Base-by-base conservation (phyloP, 176 grass and related monocot species). In the Thalia dealbata region DNA sequence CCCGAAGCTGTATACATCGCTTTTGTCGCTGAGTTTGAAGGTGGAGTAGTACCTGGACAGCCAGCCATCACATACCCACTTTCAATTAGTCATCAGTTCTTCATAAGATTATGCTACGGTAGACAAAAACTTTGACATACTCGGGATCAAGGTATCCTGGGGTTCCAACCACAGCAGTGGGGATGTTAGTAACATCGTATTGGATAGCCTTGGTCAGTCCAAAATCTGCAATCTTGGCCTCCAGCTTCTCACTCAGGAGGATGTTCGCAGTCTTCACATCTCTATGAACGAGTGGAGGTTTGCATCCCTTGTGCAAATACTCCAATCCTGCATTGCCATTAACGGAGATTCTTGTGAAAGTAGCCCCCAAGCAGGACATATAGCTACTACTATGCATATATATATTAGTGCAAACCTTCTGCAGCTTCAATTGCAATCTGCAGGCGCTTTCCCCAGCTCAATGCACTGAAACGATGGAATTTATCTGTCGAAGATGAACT, bases 381-480 rank as follows among this genome's bases (percentile, higher is more conserved):
- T 64, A 64, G 28, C 3, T 64, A 14, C 61, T 29, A 30, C n/a
- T n/a, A n/a, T n/a, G n/a, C n/a, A n/a, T n/a, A n/a, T n/a, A n/a
- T 29, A 18, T 60, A 18, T 60, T 21, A 22, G 19, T 60, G 22
- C 61, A 64, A 64, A 63, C 61, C 61, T 64, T 64, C 25, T 26
- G 61, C 61, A 64, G 61, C 61, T 64, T 64, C 25, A 32, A 29
- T 29, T 64, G 61, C 61, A 29, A 64, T 64, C 27, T 29, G 61
- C 13, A 64, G 61, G 5, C 10, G 22, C 12, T 64, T 29, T 64
- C 61, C 61, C 61, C 61, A 93, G n/a, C 45, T 48, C 1, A 93
- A 51, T n/a, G 0, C 23, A 50, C 48, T 46, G 16, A 3, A 12
- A 0, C 44, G 62, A 16, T 29, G n/a, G 38, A 50, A 55, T 65